These are phyloP conservation scores for Yamadazyma triangularis DNA, from an alignment of 1,139 yeast genomes.

Conservation along the genomic window DNA sequence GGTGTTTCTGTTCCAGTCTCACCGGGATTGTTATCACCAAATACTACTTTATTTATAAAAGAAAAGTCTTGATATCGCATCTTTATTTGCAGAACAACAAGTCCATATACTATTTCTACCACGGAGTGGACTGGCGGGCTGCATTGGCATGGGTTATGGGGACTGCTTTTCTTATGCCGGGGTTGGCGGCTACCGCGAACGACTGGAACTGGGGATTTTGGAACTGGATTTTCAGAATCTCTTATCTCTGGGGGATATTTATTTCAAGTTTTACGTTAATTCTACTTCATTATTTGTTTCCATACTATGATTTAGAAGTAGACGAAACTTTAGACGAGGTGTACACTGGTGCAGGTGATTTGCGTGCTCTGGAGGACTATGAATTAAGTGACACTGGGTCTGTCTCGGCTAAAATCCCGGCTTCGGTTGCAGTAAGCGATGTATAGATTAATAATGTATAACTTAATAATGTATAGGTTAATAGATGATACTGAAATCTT, in stretches of 20 bases:
- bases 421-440: too few species aligned
- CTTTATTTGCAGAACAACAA: conserved; percentile 8
- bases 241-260: conserved; percentile 11
- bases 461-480: too few species aligned
- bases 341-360: conserved; percentile 3
- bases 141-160: conserved; percentile 19
- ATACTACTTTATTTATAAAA: conserved; percentile 11
- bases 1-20: conserved; percentile 11
- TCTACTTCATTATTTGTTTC: conserved; percentile 10
- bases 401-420: too few species aligned
- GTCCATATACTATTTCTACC: conserved; percentile 16
- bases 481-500: too few species aligned
- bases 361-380: too few species aligned
- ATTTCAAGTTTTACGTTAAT: conserved; percentile 7
- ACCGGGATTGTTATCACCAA: conserved; percentile 13
- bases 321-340: conserved; percentile 1
- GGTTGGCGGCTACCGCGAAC: conserved; percentile 3
- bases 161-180: conserved; percentile 5
- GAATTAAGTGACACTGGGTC: too few species aligned
- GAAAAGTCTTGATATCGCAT: conserved; percentile 10
- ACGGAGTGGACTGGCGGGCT: conserved; percentile 33
- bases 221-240: conserved; percentile 10
- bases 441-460: too few species aligned
- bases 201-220: conserved; percentile 7
- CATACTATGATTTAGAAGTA: conserved; percentile 4